Base-by-base conservation (phyloP, 129 eudicot species). In the Erigeron canadensis region DNA sequence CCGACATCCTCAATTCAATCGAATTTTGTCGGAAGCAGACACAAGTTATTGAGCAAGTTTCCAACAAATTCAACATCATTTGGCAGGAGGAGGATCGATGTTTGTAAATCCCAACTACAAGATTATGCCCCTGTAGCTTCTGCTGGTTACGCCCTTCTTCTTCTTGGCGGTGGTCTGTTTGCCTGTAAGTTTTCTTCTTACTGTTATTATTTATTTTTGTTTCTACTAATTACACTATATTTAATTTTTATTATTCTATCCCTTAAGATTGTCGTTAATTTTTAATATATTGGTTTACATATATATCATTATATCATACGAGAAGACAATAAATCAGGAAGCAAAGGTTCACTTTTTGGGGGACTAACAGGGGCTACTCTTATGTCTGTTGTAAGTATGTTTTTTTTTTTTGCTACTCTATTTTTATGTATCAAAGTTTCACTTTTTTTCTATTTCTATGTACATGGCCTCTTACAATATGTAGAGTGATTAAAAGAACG, bases 311-410 rank as follows among this genome's bases (percentile, higher is more conserved):
- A n/a, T n/a, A n/a, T 1, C 34, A 28, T 28, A 43, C 13, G 12
- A 28, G 51, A 78, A 83, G 87, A 83, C 28, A 80, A 72, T 45
- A 83, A 78, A 72, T 75, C 84, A 22, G 77, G 84, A 74, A 83
- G 87, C 76, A 83, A 83, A 76, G 87, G 82, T 66, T 83, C 87
- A n/a, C 84, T 83, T 40, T 66, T 76, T 41, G 87, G 87, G 2
- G 87, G 87, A 69, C 79, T 83, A 28, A 72, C 87, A 8, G 87
- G 87, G 15, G 84, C 79, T 38, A 42, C 54, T 80, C 82, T 83
- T 64, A 80, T 83, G 87, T 74, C 70, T n/a, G 73, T 65, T 0
- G 87, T 83, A 80, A 76, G 87, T 76, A 46, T 28, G 48, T 62
- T 65, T 50, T 50, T 45, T 50, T 13, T 3, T 28, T 28, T 28